Conservation (phyloP, 31 red algal species). For the Odonthalia washingtoniensis region DNA sequence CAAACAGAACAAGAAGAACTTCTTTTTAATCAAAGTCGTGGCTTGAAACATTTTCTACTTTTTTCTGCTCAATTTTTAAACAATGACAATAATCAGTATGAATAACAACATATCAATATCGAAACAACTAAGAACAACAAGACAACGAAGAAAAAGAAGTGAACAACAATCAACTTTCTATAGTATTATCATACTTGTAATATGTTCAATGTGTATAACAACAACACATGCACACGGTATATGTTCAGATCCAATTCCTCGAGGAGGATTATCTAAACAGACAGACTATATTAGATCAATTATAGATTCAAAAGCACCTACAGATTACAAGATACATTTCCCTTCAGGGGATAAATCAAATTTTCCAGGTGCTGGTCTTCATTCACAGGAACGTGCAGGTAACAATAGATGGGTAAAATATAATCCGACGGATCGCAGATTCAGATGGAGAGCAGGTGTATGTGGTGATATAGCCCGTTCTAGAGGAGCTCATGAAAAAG, state of each 20-base stretch:
- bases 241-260: background rate
- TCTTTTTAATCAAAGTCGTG: too few species aligned
- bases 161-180: too few species aligned
- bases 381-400: slow-evolving; percentile 13
- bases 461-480: slow-evolving; percentile 32
- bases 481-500: slow-evolving; percentile 14
- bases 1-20: too few species aligned
- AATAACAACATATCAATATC: too few species aligned
- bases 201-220: too few species aligned
- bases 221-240: background rate
- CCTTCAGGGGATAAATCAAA: slow-evolving; percentile 37
- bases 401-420: slow-evolving; percentile 21
- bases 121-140: too few species aligned
- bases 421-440: slow-evolving; percentile 1
- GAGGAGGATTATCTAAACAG: background rate
- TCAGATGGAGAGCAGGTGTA: slow-evolving; percentile 46
- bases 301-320: background rate
- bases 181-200: too few species aligned
- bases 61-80: too few species aligned
- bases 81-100: too few species aligned
- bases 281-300: background rate
- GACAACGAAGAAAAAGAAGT: too few species aligned
- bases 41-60: too few species aligned
- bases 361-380: slow-evolving; percentile 24
- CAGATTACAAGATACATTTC: slow-evolving; percentile 52